phyloP scores from a whole-genome alignment of 2,329 filamentous ascomycete species.

The Colletotrichum trifolii region DNA sequence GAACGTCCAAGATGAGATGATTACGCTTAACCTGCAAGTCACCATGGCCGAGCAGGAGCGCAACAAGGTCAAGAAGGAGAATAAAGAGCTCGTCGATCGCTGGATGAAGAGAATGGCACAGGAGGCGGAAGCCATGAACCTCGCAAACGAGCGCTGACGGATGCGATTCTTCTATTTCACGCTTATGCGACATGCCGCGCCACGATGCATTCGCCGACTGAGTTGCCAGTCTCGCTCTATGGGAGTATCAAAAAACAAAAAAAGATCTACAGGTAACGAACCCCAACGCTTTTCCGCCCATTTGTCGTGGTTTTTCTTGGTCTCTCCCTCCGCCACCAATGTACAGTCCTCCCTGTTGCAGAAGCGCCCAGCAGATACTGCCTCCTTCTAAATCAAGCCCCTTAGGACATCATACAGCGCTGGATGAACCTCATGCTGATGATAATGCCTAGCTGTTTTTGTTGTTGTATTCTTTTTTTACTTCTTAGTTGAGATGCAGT shows the following conservation, averaged over 20 bases:
- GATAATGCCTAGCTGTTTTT: conserved; percentile 16
- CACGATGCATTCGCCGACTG: not conserved
- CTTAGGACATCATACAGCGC: conserved; percentile 34
- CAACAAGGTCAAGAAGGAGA: conserved; percentile 81
- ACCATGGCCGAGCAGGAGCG: conserved; percentile 84
- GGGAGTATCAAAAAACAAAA: conserved; percentile 30
- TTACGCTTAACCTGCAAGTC: conserved; percentile 86
- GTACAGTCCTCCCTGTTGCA: conserved; percentile 18
- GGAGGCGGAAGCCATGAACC: conserved; percentile 90
- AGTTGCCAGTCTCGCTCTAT: conserved; percentile 21
- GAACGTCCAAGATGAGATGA: conserved; percentile 93
- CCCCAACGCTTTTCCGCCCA: conserved; percentile 30
- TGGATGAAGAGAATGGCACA: conserved; percentile 91
- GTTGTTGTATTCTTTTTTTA: conserved; percentile 38
- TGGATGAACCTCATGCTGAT: conserved; percentile 41
- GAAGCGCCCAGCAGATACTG: conserved; percentile 2
- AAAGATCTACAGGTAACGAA: conserved; percentile 36
- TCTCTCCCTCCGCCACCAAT: not conserved
- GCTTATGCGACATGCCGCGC: not conserved
- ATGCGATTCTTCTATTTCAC: conserved; percentile 19
- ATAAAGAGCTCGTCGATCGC: conserved; percentile 86
- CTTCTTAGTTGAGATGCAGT: conserved; percentile 89
- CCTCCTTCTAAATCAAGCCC: conserved; percentile 19
- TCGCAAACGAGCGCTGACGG: conserved; percentile 60
- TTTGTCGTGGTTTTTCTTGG: conserved; percentile 15